Base-by-base conservation (phyloP, 2,329 filamentous ascomycete genomes). In the Phoma sp. region DNA sequence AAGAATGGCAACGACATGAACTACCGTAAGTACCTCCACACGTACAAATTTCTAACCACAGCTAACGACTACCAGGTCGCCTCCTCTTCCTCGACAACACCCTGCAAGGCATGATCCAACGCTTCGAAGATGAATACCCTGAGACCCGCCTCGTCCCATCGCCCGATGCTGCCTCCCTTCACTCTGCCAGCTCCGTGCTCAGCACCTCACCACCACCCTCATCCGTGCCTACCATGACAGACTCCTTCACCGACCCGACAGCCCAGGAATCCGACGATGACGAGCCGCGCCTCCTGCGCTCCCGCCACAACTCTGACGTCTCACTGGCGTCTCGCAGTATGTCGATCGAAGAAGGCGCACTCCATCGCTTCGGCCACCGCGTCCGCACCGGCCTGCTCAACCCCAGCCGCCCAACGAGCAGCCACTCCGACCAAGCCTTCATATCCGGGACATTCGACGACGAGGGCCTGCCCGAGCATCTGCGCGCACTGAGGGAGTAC, bases 91-190 rank as follows among this genome's bases (percentile, higher is more conserved):
- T 99, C 25, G 92, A 97, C 67, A 82, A 89, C 56, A 98, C 95
- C 0, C 82, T 99, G 9, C 84, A 92, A 67, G 88, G 89, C 62
- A 97, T 98, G 78, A 98, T 98, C 68, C 88, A 91, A 71, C 89
- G 95, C 23, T 99, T 98, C 71, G 95, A 98, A 74, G 90, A 96
- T 71, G 93, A 98, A 74, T 98, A 92, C 67, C 95, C 95, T 0
- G 93, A 98, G 70, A 96, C 91, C 0, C 87, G 91, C 29, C 80
- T 85, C 34, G 62, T 69, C 14, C 66, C 71, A 15, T 61, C 62
- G n/a, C 45, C 56, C 11, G 68, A 74, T 12, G 53, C 59, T 7
- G 61, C 60, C 7, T 75, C 72, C 3, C 60, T 61, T 0, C 59
- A 66, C 47, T 71, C 66, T 28, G 65, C 62, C 37, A 74, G 70